These are phyloP conservation scores for Cordyceps pruinosa DNA, from an alignment of 2,329 filamentous ascomycete genomes.

Conservation along the genomic window DNA sequence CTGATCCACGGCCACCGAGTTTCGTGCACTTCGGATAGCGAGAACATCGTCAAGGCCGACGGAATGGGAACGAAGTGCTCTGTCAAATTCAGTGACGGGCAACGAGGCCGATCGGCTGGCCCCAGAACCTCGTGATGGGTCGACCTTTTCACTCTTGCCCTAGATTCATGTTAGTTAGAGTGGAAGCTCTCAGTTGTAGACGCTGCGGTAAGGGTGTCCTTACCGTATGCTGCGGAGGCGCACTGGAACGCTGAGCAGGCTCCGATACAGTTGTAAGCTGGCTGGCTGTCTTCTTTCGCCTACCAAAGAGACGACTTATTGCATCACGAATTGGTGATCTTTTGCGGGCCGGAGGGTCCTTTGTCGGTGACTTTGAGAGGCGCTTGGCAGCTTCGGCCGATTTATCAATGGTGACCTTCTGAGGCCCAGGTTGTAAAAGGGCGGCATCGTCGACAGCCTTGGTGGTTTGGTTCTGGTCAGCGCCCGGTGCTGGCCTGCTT, in stretches of 20 bases:
- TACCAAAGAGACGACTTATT: slow-evolving; percentile 51
- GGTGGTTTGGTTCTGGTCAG: neutral
- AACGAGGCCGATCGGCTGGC: slow-evolving; percentile 50
- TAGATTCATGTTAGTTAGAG: neutral
- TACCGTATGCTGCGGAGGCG: slow-evolving; percentile 1
- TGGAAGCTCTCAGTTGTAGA: neutral
- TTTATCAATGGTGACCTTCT: neutral
- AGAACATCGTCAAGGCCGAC: slow-evolving; percentile 49
- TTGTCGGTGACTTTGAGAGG: slow-evolving; percentile 21
- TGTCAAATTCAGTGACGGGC: slow-evolving; percentile 54
- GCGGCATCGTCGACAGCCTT: neutral
- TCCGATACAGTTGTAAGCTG: slow-evolving; percentile 10
- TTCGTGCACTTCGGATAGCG: slow-evolving; percentile 46
- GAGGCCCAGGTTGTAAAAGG: neutral
- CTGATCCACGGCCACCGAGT: slow-evolving; percentile 44
- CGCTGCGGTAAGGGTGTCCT: slow-evolving; percentile 12
- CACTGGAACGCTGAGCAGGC: neutral
- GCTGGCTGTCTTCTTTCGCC: slow-evolving; percentile 43
- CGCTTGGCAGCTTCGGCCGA: slow-evolving; percentile 34
- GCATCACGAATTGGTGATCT: slow-evolving; percentile 52
- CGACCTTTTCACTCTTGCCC: neutral
- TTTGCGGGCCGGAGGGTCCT: slow-evolving; percentile 40
- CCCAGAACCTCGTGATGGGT: neutral
- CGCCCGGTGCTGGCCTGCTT: neutral
- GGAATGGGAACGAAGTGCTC: slow-evolving; percentile 55